phyloP scores from a whole-genome alignment of 345 rosid species.

The Pugionium cornutum region DNA sequence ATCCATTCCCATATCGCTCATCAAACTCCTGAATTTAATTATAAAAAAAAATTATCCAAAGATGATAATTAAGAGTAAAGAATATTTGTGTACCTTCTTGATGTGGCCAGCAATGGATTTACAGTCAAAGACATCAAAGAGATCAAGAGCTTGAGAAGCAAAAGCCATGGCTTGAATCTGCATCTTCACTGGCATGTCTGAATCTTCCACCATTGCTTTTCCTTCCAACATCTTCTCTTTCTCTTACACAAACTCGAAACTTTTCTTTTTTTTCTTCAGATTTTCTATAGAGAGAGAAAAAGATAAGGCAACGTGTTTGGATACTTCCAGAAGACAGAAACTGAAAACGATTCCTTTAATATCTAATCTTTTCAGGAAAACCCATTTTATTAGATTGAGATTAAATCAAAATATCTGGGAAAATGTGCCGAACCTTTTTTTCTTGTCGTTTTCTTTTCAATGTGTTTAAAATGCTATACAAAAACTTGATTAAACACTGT shows the following conservation, averaged over 20 bases:
- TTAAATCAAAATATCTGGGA: background rate
- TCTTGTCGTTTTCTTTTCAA: conserved; percentile 31
- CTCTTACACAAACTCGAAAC: background rate
- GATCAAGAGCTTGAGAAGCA: conserved; percentile 81
- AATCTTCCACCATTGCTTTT: conserved; percentile 72
- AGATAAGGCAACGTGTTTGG: conserved; percentile 15
- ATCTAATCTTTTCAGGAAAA: conserved; percentile 20
- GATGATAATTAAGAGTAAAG: background rate
- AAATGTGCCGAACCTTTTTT: conserved; percentile 31
- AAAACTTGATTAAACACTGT: too few species aligned
- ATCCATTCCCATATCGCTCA: conserved; percentile 57
- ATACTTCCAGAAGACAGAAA: conserved; percentile 17
- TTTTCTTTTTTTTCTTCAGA: background rate
- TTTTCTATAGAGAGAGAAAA: background rate
- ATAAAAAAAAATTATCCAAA: background rate
- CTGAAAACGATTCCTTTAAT: conserved; percentile 20
- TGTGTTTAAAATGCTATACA: background rate
- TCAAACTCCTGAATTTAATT: conserved; percentile 60
- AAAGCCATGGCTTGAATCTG: conserved; percentile 81
- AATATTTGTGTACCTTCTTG: conserved; percentile 49
- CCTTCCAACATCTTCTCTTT: conserved; percentile 65
- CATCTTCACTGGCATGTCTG: conserved; percentile 94
- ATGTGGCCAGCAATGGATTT: conserved; percentile 65
- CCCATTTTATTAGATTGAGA: background rate
- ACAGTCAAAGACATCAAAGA: conserved; percentile 63